Base-by-base conservation (phyloP, 352 stramenopile species). In the Pythium monospermum region DNA sequence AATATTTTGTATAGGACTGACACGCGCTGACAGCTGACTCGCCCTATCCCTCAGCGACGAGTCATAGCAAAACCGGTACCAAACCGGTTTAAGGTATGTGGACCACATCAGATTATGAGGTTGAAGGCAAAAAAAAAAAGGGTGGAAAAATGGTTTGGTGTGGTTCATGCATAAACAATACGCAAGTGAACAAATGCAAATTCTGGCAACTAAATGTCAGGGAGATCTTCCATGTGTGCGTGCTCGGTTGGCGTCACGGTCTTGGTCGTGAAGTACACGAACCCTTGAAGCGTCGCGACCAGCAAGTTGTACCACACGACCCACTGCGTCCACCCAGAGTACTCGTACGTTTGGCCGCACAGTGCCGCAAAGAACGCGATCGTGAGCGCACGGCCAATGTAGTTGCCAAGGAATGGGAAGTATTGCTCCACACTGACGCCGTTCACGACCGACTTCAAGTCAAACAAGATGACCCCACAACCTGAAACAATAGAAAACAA, bases 321-420 rank as follows among this genome's bases (percentile, higher is more conserved):
- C 22, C 83, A 64, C 54, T 75, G 76, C 32, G 75, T 89, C 75
- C 78, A 91, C 39, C 80, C 80, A 1, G 58, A 59, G 54, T 83
- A 91, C 12, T 77, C 59, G 55, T 83, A 76, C 48, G 71, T 75
- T 57, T 91, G 80, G 19, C 62, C 67, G 51, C 80, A 87, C 18
- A 94, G 61, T 26, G 85, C 80, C 2, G 80, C 78, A 50, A 94
- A 89, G 63, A 87, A 94, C 13, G 87, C 59, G 44, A 94, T 81
- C 41, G 80, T 88, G 22, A 83, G 56, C 16, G 78, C 80, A 22
- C 83, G 83, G n/a, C 83, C 83, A 16, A 94, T 82, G 61, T 91
- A 91, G 59, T 91, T 94, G 58, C 80, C 78, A 10, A 94, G 58
- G 57, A 94, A 94, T n/a, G 83, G 83, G 38, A 94, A 77, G 59